Percentiles rank a stretch among this genome's conserved stretches.
These are phyloP conservation scores for Alternaria rosae DNA, from an alignment of 2,329 filamentous ascomycete species.

Conservation along the genomic window DNA sequence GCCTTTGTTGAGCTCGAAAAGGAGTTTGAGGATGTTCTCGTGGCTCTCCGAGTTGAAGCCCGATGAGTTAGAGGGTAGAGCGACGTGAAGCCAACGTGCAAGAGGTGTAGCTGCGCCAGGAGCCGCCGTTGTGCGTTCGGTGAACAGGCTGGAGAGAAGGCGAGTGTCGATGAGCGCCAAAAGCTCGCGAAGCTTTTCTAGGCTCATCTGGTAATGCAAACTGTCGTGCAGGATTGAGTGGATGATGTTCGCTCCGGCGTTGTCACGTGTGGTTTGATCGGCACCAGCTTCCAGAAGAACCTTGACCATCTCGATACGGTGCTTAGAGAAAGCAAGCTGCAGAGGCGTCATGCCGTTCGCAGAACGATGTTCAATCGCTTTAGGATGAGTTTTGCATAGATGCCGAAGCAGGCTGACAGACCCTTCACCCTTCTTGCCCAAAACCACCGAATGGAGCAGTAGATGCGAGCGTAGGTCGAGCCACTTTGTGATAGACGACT, in stretches of 20 bases:
- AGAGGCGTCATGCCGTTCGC: conserved; percentile 69
- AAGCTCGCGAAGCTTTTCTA: conserved; percentile 47
- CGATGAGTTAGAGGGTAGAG: neutral
- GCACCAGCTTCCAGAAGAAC: conserved; percentile 72
- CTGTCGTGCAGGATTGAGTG: conserved; percentile 59
- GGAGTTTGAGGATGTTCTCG: conserved; percentile 16
- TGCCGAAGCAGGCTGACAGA: conserved; percentile 68
- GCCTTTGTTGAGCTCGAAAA: conserved; percentile 52
- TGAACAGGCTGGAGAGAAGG: conserved; percentile 65
- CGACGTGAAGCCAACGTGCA: conserved; percentile 50
- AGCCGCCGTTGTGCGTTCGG: conserved; percentile 61
- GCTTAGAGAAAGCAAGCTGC: conserved; percentile 68
- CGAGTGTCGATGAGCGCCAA: conserved; percentile 66
- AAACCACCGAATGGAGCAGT: conserved; percentile 68
- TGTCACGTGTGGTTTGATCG: conserved; percentile 71
- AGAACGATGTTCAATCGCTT: conserved; percentile 68
- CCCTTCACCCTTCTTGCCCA: conserved; percentile 46
- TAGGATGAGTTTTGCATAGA: conserved; percentile 68
- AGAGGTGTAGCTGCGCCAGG: conserved; percentile 69
- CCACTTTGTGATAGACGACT: conserved; percentile 69
- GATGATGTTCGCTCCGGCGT: conserved; percentile 70
- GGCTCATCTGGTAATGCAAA: conserved; percentile 45
- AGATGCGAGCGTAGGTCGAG: conserved; percentile 55
- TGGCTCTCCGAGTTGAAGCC: neutral
- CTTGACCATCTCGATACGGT: conserved; percentile 63